phyloP scores from a whole-genome alignment of 202 grass and related monocot genomes.

The Bolboschoenoplectus hybrid region DNA sequence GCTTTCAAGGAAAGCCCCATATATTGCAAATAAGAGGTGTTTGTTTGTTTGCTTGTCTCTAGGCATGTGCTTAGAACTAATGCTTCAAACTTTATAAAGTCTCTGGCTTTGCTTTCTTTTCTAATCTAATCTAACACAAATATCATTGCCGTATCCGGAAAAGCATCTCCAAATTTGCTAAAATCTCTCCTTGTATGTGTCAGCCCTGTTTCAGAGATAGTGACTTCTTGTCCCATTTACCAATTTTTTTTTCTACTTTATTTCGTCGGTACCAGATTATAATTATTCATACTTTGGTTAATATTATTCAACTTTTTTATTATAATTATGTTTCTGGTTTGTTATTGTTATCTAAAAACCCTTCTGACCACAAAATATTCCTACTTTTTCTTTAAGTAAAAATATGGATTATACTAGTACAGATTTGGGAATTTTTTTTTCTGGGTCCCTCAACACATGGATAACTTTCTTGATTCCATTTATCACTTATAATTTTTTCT shows the following conservation, averaged over 20 bases:
- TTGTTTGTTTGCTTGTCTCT: background rate
- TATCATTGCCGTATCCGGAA: slow-evolving; percentile 33
- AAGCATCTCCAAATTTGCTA: slow-evolving; percentile 37
- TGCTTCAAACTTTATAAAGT: background rate
- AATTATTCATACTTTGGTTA: slow-evolving; percentile 9
- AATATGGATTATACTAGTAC: too few species aligned
- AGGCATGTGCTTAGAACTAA: slow-evolving; percentile 39
- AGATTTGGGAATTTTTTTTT: too few species aligned
- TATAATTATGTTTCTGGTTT: too few species aligned
- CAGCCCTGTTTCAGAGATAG: slow-evolving; percentile 7
- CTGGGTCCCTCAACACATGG: too few species aligned
- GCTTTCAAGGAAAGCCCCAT: slow-evolving; percentile 19
- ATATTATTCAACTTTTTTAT: background rate
- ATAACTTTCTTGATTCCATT: too few species aligned
- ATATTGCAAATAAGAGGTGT: too few species aligned
- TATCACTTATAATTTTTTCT: too few species aligned
- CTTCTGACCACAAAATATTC: background rate
- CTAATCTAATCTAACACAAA: slow-evolving; percentile 9
- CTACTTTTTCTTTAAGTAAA: too few species aligned
- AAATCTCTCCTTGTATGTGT: background rate
- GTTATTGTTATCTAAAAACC: background rate
- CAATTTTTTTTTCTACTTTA: background rate
- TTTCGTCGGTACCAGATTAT: background rate
- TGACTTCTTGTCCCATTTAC: slow-evolving; percentile 37
- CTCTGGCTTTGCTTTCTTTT: too few species aligned